A percentile compares a stretch with the other conserved stretches of the same genome.
Evolutionary conservation across 257 asterid genomes (phyloP).

Genomic region (Dorcoceras hygrometricum): DNA sequence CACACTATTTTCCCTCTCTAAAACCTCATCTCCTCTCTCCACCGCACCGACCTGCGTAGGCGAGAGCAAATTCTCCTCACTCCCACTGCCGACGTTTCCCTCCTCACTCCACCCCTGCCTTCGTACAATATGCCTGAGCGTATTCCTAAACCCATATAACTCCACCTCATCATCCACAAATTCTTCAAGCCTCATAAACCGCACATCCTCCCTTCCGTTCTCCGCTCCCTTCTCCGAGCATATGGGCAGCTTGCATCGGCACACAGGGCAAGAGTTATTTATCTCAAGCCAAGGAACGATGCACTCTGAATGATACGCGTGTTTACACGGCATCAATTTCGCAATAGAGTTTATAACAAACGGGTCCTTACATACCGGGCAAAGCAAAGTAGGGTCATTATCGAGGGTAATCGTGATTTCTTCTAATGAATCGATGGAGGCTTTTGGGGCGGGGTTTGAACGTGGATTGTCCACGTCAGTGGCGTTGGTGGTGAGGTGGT

Average conservation of each 20-base stretch:
- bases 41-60: constrained; percentile 70
- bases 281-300: constrained; percentile 88
- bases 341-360: constrained; percentile 42
- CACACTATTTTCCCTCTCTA: constrained; percentile 60
- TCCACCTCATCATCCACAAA: constrained; percentile 54
- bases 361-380: constrained; percentile 82
- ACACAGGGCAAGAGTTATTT: constrained; percentile 82
- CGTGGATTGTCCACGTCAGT: constrained; percentile 32
- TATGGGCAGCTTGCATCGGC: constrained; percentile 58
- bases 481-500: constrained; percentile 54
- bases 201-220: constrained; percentile 34
- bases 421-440: constrained; percentile 52
- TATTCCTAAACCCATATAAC: constrained; percentile 48
- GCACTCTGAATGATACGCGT: constrained; percentile 66
- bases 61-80: constrained; percentile 55
- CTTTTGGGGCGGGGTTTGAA: constrained; percentile 55
- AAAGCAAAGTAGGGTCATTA: constrained; percentile 51
- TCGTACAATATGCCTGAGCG: constrained; percentile 53
- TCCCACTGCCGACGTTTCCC: constrained; percentile 35
- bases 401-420: constrained; percentile 44
- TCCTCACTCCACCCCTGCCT: constrained; percentile 48
- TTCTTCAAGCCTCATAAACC: constrained; percentile 54
- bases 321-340: constrained; percentile 72
- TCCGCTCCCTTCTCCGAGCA: constrained; percentile 37
- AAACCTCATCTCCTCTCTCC: constrained; percentile 54